Evolutionary conservation across 495 filamentous ascomycete species (phyloP), one percentile per base, ranked within the genome.

Genomic region (Umbilicaria muhlenbergii): DNA sequence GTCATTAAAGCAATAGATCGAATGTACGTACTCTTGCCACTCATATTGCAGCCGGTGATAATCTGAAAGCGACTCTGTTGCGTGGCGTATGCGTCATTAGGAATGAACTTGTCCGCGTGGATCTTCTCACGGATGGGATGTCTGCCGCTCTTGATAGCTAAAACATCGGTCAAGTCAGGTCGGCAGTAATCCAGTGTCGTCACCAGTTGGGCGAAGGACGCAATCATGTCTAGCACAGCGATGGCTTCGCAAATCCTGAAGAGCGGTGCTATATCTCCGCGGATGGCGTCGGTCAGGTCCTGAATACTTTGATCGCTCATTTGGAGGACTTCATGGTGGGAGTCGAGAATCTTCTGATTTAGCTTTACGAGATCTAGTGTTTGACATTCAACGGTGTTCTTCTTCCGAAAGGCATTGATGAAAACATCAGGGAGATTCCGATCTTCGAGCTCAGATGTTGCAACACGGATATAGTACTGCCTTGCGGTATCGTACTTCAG

Each of bases 41-140:
- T 92, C 92, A 95, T 96, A 59, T 98, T 98, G 60, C 86, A 91
- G 34, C 91, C 91, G 5, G 91, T 94, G 54, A 98, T 80, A 47
- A 96, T 83, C 47, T 94, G 86, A 58, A 95, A 88, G 7, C 89
- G 76, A 31, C 70, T 73, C 45, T 83, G 76, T 21, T 78, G 64
- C 15, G 76, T 79, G 32, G 86, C 85, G 52, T 86, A 94, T 36
- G 83, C 83, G 43, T 94, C 86, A 50, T 96, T 98, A 0, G 91
- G 82, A 31, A 94, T 66, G 58, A 81, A 96, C 38, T 71, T 75
- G 36, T 58, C 69, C 11, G 50, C 59, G 41, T 73, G 68, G 36
- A 88, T 78, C 47, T 77, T 81, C 56, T 93, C 89, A 8, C 76
- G 64, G 43, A 95, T 80, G 1, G 92, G 84, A 61, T 98, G 87